Base-by-base conservation (phyloP, 139 green algal species). In the Chlorella sorokiniana region DNA sequence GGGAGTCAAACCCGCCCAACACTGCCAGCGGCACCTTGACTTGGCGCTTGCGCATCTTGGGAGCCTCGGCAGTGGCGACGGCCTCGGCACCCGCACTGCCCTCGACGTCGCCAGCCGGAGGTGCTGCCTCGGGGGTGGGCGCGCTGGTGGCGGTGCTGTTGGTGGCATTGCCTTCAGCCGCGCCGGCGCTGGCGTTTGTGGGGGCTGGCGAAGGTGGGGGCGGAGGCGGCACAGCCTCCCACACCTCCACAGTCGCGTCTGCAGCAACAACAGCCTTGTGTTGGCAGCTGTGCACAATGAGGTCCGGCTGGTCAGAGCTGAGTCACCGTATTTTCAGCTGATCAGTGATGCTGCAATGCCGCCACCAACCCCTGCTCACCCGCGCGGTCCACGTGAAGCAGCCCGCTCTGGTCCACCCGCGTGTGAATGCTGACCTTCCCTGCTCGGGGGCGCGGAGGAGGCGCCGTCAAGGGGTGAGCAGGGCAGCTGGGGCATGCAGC, bases 341-440 rank as follows among this genome's bases (percentile, higher is more conserved):
- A 16, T 11, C 48, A 59, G 14, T 59, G 48, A 11, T 16, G 48
- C 48, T 11, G 48, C 48, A 11, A 59, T 33, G 18, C 56, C 56
- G 22, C 42, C 69, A 16, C 7, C 1, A 29, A 6, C 18, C 56
- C 29, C 27, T 9, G 18, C 63, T 23, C 76, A 85, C 95, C 93
- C 8, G 91, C 94, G 44, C 86, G 87, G 52, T 91, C 89, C 11
- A 97, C 45, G 11, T 69, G 74, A 27, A 98, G 77, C 48, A 98
- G 41, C 37, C 95, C 93, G 80, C 88, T 89, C 37, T 84, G 85
- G 81, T 95, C 90, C 9, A 93, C 89, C 42, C 35, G 61, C 7
- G 94, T 91, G 85, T 95, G 88, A 64, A 94, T 93, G 69, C 63
- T 81, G 35, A 85, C 76, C 9, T 85, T 78, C 40, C 56, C 83